Evolutionary conservation across 1,284 basidiomycete genomes (phyloP), one percentile per base, ranked within the genome.

Genomic region (Marasmius tenuissimus): DNA sequence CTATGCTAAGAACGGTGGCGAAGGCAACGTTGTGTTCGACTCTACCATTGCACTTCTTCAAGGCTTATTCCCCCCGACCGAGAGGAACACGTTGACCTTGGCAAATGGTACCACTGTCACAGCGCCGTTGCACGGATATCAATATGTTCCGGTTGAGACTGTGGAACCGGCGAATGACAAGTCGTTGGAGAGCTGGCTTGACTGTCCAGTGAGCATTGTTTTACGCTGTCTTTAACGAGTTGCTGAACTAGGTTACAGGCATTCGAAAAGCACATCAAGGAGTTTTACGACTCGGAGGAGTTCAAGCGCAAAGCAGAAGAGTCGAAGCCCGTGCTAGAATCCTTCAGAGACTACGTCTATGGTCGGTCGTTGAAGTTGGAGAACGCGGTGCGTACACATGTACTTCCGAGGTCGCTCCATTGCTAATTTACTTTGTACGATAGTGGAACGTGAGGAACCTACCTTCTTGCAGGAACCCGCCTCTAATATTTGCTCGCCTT

Each of bases 11-110:
- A 64, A 63, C 11, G 64, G 63, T 2, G 65, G 65, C 11, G 65
- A 66, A 52, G 65, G 65, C 12, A 64, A 61, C 4, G 61, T 66
- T 27, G 64, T 66, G 39, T 63, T 62, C 50, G 61, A 66, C 37
- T 62, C 60, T 22, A 61, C 61, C 10, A 63, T 61, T 57, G 65
- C 65, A 10, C 58, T 65, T 7, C 59, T 66, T 14, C 65, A 64
- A 33, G 65, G 63, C 1, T 35, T 64, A 14, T 66, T 61, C 38
- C 65, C 65, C 18, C 65, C 65, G 0, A 66, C 59, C 34, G 37
- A 7, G 1, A 58, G 62, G 42, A 64, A 66, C 35, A 38, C 18
- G 16, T 61, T 66, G 38, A 61, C 53, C 34, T 33, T 66, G 49
- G 65, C 61, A 34, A 61, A 65, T 39, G 65, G 65, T 27, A 63